A percentile compares a stretch with the other conserved stretches of the same genome.
Evolutionary conservation across 2,329 filamentous ascomycete species (phyloP).

Genomic region (Colletotrichum agaves): DNA sequence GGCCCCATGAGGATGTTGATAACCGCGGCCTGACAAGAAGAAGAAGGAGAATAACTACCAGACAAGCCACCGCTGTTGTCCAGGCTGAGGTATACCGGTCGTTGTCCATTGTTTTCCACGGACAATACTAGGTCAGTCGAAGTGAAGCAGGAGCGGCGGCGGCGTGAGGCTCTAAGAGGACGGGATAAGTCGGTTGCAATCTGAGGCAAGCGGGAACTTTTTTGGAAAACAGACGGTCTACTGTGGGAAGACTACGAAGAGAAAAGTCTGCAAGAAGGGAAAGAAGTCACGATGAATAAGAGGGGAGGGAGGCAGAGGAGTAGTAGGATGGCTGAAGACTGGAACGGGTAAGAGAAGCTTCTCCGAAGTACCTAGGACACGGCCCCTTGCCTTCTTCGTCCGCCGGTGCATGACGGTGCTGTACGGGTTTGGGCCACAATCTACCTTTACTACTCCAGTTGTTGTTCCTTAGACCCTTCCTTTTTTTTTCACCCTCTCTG

Average conservation of each 20-base stretch:
- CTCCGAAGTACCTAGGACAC: slow-evolving; percentile 13
- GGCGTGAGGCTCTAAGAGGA: no score
- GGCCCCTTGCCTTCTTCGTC: slow-evolving; percentile 26
- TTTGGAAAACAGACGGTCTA: background rate
- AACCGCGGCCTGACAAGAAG: slow-evolving; percentile 19
- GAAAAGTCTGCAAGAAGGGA: background rate
- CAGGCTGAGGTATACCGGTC: slow-evolving; percentile 3
- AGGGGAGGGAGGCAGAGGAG: background rate
- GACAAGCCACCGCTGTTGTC: slow-evolving; percentile 16
- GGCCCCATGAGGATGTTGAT: slow-evolving; percentile 8
- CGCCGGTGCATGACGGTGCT: slow-evolving; percentile 25
- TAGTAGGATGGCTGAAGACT: slow-evolving; percentile 5
- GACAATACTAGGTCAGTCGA: background rate
- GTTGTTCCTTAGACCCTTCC: background rate
- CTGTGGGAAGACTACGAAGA: background rate
- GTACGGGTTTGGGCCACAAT: slow-evolving; percentile 1
- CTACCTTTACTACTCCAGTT: background rate
- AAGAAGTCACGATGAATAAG: slow-evolving; percentile 1
- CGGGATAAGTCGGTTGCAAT: no score
- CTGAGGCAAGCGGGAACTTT: background rate
- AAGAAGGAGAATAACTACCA: slow-evolving; percentile 20
- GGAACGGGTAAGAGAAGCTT: slow-evolving; percentile 2
- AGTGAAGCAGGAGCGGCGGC: no score
- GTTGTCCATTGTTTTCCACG: background rate
- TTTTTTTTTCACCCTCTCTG: background rate